Conservation (phyloP, 2,329 filamentous ascomycete genomes). For the Alternaria hordeiaustralica region DNA sequence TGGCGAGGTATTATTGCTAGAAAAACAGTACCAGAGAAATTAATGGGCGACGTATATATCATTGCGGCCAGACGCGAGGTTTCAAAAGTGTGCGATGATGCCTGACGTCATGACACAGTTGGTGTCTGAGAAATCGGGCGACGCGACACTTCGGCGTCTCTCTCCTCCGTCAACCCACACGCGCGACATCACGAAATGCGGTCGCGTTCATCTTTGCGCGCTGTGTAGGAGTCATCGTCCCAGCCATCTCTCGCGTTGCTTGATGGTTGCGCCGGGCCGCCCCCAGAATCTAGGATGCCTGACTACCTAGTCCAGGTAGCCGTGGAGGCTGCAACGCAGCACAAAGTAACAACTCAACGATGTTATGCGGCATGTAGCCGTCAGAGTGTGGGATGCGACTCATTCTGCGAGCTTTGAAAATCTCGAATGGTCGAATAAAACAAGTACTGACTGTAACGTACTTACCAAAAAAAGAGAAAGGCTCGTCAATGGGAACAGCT, state of each 20-base stretch:
- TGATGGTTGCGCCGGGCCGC: not conserved
- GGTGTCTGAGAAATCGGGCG: conserved; percentile 28
- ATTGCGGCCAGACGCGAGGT: not conserved
- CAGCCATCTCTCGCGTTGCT: not conserved
- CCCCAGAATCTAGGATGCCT: not conserved
- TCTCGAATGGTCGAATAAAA: not conserved
- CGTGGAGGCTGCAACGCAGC: not conserved
- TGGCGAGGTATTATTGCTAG: not conserved
- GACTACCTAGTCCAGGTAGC: not conserved
- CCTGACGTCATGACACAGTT: conserved; percentile 42
- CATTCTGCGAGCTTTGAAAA: not conserved
- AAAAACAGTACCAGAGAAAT: not conserved
- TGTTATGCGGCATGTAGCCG: not conserved
- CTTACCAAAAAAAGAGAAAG: not conserved
- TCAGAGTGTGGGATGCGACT: not conserved
- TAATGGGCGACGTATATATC: not conserved
- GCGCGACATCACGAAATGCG: not conserved
- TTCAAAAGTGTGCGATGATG: conserved; percentile 18
- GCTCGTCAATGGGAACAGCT: not conserved
- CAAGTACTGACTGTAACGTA: not conserved
- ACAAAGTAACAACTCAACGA: not conserved
- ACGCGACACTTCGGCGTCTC: conserved; percentile 16
- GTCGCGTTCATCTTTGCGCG: not conserved
- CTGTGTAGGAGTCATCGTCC: not conserved
- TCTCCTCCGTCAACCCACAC: not conserved